Evolutionary conservation across 305 asterid genomes (phyloP), one percentile per base, ranked within the genome.

Genomic region (Stenogyne calaminthoides): DNA sequence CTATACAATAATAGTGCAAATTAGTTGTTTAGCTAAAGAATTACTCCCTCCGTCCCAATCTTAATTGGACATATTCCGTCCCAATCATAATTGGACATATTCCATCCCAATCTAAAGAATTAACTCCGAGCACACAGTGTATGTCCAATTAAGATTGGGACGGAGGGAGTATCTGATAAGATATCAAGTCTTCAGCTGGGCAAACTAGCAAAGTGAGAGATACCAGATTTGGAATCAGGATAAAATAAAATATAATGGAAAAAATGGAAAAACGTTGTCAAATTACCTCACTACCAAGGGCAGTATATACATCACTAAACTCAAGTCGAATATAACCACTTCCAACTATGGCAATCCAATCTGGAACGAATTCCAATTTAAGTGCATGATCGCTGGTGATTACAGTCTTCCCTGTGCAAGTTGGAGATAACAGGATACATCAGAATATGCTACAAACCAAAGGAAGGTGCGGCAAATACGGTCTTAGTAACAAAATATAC

Each of bases 271-370:
- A 18, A 34, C 40, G 20, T 58, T 5, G 15, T 25, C 42, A 39
- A 27, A 34, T 57, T 49, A 92, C 98, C 96, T 92, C 98, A 88
- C 96, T 88, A 66, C 98, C 98, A 69, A 92, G 98, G 51, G 98
- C 98, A 14, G 98, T 92, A 71, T 92, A 92, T 19, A 92, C 98
- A 76, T 92, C 98, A 80, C 96, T 92, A 77, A 90, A 92, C 77
- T 90, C 98, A 61, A 92, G 98, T 36, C 98, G 96, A 79, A 92
- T 92, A 80, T 92, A 92, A 49, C 98, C 98, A 85, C 98, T 92
- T 80, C 98, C 96, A 34, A 92, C 89, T 74, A 92, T 90, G 25
- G 94, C 98, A 76, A 92, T 88, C 98, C 98, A 92, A 22, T 91
- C 84, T 3, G 97, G 96, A 69, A 91, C 84, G 54, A 75, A 82